Evolutionary conservation across 441 rosid genomes (phyloP), one percentile per base, ranked within the genome.

Genomic region (Corymbia calophylla): DNA sequence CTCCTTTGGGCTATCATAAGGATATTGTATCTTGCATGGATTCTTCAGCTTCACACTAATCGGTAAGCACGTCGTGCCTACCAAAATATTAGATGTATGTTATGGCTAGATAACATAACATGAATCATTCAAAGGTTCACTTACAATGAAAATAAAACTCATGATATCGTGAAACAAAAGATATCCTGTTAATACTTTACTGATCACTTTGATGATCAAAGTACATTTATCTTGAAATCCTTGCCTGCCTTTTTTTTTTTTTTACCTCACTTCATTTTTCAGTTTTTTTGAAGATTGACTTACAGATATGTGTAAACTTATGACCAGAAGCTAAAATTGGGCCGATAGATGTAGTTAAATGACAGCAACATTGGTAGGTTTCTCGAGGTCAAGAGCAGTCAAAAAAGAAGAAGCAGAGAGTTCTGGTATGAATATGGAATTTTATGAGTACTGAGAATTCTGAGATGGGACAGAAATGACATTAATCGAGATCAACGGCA

Each of bases 91-190:
- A 66, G 77, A 66, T 66, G 77, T 23, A 55, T 55, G 23, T 58
- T 31, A 11, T 66, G 31, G 18, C 23, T 31, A 66, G 51, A 15
- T 35, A 70, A 6, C 35, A 35, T 35, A 70, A 70, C 4, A 19
- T 8, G 0, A 35, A 48, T 21, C 8, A 73, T 39, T 21, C 16
- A 3, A 5, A 73, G 1, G 18, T 73, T 73, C 3, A 0, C 5
- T 73, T 73, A 29, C 5, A 4, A 15, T 8, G 9, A 6, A 35
- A 62, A 64, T n/a, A 14, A n/a, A 15, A 64, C 3, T 62, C 19
- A 8, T 16, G 5, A 73, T 39, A 9, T 73, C 14, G 82, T 73
- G 29, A 35, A 68, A 2, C 39, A 35, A 16, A 73, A 35, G 15
- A 8, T 35, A 10, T 73, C 49, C 47, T 27, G 2, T 35, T 35